Evolutionary conservation across 345 rosid genomes (phyloP).

Genomic region (Schrenkiella parvula): DNA sequence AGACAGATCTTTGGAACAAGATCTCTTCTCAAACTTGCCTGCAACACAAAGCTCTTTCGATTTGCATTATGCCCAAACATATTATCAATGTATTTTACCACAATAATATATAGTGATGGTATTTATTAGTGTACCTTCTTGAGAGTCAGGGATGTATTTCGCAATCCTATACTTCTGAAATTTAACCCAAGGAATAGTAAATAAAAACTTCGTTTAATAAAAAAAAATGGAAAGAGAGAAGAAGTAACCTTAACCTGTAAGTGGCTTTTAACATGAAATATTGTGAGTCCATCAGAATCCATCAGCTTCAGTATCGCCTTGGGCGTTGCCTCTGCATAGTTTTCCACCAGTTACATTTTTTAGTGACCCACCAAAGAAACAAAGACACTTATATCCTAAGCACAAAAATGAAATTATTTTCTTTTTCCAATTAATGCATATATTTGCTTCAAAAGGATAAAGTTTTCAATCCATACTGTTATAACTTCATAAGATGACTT

Average conservation of each 20-base stretch:
- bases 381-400: neutral
- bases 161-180: slow-evolving; percentile 85
- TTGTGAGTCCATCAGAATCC: slow-evolving; percentile 84
- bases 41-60: slow-evolving; percentile 25
- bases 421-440: neutral
- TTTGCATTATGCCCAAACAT: neutral
- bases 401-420: neutral
- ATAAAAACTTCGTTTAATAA: neutral
- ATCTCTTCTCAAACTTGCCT: slow-evolving; percentile 58
- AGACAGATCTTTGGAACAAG: slow-evolving; percentile 35
- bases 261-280: slow-evolving; percentile 96
- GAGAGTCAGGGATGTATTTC: slow-evolving; percentile 64
- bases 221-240: neutral
- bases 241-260: slow-evolving; percentile 55
- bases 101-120: neutral
- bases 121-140: slow-evolving; percentile 51
- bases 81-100: neutral
- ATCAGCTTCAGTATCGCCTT: slow-evolving; percentile 87
- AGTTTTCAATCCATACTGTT: neutral
- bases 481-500: neutral
- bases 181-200: neutral
- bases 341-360: slow-evolving; percentile 18
- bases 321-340: slow-evolving; percentile 72
- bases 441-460: neutral
- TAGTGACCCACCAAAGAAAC: slow-evolving; percentile 2